Evolutionary conservation across 2,329 filamentous ascomycete species (phyloP).

Genomic region (Diplodia corticola): DNA sequence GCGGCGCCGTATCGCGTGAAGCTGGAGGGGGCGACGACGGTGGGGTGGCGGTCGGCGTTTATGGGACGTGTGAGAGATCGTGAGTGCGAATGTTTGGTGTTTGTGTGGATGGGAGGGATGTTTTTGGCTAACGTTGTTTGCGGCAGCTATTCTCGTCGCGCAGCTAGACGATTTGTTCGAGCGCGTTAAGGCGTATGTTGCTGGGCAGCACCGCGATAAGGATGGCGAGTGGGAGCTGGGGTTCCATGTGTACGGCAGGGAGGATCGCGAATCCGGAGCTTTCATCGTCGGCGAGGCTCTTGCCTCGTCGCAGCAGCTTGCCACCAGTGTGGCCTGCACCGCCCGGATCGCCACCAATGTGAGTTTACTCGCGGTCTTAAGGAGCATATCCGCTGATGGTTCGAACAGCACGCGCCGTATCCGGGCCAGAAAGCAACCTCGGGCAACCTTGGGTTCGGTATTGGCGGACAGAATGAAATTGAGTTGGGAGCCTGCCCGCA

Average conservation of each 20-base stretch:
- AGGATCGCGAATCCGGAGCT: conserved; percentile 27
- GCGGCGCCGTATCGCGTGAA: conserved; percentile 48
- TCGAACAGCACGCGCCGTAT: conserved; percentile 50
- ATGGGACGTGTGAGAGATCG: conserved; percentile 50
- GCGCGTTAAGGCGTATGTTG: not conserved
- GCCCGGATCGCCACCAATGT: conserved; percentile 38
- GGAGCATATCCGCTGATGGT: not conserved
- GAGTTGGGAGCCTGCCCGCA: conserved; percentile 44
- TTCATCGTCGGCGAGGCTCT: conserved; percentile 52
- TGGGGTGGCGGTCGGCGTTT: conserved; percentile 49
- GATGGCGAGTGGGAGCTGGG: not conserved
- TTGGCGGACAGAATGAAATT: conserved; percentile 42
- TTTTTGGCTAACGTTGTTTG: no score
- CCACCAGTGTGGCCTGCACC: conserved; percentile 46
- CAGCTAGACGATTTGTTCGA: not conserved
- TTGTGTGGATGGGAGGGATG: no score
- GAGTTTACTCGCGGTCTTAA: not conserved
- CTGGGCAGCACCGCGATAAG: not conserved
- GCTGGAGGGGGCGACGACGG: conserved; percentile 48
- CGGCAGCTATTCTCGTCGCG: not conserved
- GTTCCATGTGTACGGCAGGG: not conserved
- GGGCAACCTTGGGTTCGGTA: conserved; percentile 53
- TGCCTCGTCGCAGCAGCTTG: conserved; percentile 48
- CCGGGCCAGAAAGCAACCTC: conserved; percentile 54
- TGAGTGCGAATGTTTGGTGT: conserved; percentile 21